Evolutionary conservation across 2,329 filamentous ascomycete species (phyloP).

Genomic region (Fusarium duplospermum): DNA sequence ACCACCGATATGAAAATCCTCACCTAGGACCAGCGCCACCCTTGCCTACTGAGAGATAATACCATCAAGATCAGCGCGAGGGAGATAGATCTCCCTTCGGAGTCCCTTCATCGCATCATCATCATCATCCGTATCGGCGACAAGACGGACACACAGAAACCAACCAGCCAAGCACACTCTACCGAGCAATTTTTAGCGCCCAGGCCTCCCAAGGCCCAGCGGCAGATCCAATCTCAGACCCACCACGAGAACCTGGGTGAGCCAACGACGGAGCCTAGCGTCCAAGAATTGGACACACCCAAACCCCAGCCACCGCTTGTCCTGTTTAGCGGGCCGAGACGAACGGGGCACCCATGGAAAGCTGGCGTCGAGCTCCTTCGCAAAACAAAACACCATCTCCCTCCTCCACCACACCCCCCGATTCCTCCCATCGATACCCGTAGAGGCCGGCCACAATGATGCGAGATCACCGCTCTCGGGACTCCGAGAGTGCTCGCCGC

Average conservation of each 20-base stretch:
- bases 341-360: conserved; percentile 41
- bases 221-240: conserved; percentile 42
- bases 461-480: conserved; percentile 67
- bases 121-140: neutral
- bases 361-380: conserved; percentile 36
- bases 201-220: conserved; percentile 13
- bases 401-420: neutral
- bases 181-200: conserved; percentile 16
- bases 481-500: conserved; percentile 66
- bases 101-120: neutral
- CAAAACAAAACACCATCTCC: conserved; percentile 46
- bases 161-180: neutral
- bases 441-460: conserved; percentile 57
- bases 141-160: neutral
- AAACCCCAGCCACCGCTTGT: conserved; percentile 46
- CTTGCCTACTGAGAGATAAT: neutral
- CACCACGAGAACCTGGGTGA: conserved; percentile 18
- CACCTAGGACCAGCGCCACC: neutral
- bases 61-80: neutral
- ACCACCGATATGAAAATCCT: conserved; percentile 2
- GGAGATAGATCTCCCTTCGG: neutral
- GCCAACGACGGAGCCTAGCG: conserved; percentile 38
- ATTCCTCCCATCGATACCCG: conserved; percentile 36
- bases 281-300: conserved; percentile 26
- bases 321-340: conserved; percentile 43